Conservation (phyloP, 2,329 filamentous ascomycete species). For the Tolypocladium nubicola region DNA sequence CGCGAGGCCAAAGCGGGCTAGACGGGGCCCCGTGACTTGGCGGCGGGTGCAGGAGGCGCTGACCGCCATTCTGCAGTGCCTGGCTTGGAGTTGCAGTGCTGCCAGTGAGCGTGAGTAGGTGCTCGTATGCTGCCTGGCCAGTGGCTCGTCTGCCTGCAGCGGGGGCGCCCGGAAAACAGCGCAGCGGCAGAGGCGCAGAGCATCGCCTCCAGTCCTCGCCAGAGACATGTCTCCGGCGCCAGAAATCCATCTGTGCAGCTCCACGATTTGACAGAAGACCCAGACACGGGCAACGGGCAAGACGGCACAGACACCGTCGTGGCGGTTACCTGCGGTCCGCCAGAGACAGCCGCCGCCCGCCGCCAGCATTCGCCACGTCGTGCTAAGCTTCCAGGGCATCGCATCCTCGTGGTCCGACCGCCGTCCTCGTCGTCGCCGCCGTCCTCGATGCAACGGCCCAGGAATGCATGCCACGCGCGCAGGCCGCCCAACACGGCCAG, state of each 20-base stretch:
- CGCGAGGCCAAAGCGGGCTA: not conserved
- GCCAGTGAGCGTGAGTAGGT: not conserved
- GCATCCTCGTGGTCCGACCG: not conserved
- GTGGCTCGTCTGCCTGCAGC: not conserved
- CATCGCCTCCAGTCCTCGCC: not conserved
- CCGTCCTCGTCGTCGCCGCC: not conserved
- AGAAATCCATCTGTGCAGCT: not conserved
- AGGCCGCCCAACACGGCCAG: not conserved
- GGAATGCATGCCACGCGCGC: not conserved
- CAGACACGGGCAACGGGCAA: no score
- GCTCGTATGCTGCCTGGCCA: not conserved
- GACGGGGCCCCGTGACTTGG: not conserved
- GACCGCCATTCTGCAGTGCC: not conserved
- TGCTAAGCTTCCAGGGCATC: no score
- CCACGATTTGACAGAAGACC: not conserved
- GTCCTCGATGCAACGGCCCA: not conserved
- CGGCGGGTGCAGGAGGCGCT: not conserved
- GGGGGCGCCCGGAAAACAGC: not conserved
- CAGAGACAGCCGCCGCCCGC: not conserved
- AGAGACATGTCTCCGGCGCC: not conserved
- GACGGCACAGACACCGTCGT: not conserved
- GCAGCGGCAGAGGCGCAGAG: not conserved
- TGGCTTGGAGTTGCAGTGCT: not conserved
- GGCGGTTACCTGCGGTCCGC: not conserved
- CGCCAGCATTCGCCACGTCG: not conserved